Percentiles rank a stretch among this genome's conserved stretches.
Conservation (phyloP, 179 eudicot genomes). For the Silene coronaria region DNA sequence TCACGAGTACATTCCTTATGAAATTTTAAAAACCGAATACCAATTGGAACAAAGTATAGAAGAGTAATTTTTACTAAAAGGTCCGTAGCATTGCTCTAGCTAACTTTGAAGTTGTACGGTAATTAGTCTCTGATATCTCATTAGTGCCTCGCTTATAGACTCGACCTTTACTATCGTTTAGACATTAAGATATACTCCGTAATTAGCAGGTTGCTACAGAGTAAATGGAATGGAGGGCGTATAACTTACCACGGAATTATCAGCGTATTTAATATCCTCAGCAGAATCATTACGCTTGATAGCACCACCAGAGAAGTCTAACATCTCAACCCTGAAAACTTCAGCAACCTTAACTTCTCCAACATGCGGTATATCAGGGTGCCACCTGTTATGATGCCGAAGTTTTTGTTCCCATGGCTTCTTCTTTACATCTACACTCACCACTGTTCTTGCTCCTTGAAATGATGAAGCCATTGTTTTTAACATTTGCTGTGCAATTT, state of each 20-base stretch:
- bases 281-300: conserved; percentile 19
- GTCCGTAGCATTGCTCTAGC: too few species aligned
- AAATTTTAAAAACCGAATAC: too few species aligned
- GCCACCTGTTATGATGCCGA: conserved; percentile 31
- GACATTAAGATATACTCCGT: too few species aligned
- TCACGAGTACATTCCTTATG: background rate
- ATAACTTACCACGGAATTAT: conserved; percentile 24
- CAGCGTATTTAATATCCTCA: conserved; percentile 24
- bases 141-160: too few species aligned
- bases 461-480: conserved; percentile 12
- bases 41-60: too few species aligned
- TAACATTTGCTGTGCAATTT: background rate
- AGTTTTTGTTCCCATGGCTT: conserved; percentile 23
- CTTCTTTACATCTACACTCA: conserved; percentile 36
- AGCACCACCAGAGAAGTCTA: conserved; percentile 21
- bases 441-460: conserved; percentile 41
- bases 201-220: too few species aligned
- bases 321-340: conserved; percentile 32
- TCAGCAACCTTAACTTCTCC: conserved; percentile 21
- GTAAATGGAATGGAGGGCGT: too few species aligned
- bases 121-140: too few species aligned
- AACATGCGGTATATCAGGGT: conserved; percentile 22
- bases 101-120: too few species aligned
- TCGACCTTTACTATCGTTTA: too few species aligned
- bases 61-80: too few species aligned